Evolutionary conservation across 1,284 basidiomycete species (phyloP).

Genomic region (Pterulicium gracile): DNA sequence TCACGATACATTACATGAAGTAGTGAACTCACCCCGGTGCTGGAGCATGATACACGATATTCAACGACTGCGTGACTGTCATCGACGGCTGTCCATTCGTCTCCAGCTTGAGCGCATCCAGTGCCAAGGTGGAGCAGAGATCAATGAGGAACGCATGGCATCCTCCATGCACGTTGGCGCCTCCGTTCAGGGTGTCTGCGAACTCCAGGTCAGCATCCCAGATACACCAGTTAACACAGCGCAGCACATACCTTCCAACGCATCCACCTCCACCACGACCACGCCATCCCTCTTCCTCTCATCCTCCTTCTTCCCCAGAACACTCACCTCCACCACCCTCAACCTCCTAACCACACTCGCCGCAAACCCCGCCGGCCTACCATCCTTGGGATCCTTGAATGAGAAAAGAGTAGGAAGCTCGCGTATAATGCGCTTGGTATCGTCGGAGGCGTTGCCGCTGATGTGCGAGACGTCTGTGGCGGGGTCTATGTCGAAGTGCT

Average conservation of each 20-base stretch:
- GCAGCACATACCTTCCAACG: slow-evolving; percentile 31
- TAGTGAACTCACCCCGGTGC: slow-evolving; percentile 29
- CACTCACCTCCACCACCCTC: slow-evolving; percentile 29
- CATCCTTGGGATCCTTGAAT: slow-evolving; percentile 7
- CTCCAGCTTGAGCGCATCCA: slow-evolving; percentile 21
- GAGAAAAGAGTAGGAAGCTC: slow-evolving; percentile 15
- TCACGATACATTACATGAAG: not conserved
- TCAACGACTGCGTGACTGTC: slow-evolving; percentile 36
- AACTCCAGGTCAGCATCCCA: no score
- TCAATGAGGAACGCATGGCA: slow-evolving; percentile 42
- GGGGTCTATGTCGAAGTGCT: slow-evolving; percentile 4
- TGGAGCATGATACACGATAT: slow-evolving; percentile 42
- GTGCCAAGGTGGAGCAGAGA: slow-evolving; percentile 38
- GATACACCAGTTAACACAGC: not conserved
- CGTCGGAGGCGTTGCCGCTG: slow-evolving; percentile 30
- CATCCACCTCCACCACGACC: slow-evolving; percentile 36
- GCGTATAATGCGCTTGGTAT: slow-evolving; percentile 25
- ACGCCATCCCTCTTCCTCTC: slow-evolving; percentile 30
- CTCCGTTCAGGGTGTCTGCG: slow-evolving; percentile 40
- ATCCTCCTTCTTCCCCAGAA: slow-evolving; percentile 32
- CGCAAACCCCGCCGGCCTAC: slow-evolving; percentile 19
- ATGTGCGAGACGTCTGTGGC: slow-evolving; percentile 17
- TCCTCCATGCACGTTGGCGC: slow-evolving; percentile 37
- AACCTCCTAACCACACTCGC: slow-evolving; percentile 21
- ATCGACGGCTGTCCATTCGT: slow-evolving; percentile 16